Percentiles rank a stretch among this genome's conserved stretches.
Conservation (phyloP, 176 grass and related monocot genomes). For the Triticum monococcum region DNA sequence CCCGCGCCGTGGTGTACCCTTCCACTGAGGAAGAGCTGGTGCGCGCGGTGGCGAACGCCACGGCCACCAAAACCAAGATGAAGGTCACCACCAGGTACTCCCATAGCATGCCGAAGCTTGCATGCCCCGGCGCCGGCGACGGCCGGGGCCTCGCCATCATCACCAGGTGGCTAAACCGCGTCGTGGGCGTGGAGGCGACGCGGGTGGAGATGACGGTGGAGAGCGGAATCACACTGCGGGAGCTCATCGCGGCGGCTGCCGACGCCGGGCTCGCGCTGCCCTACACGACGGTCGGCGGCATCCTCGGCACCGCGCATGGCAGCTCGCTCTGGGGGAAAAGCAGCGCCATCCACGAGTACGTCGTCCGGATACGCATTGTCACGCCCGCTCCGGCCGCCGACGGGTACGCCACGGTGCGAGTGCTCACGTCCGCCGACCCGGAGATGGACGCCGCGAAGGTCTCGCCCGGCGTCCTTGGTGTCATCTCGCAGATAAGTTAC, state of each 20-base stretch:
- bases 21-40: constrained; percentile 56
- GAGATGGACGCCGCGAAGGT: too few species aligned
- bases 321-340: too few species aligned
- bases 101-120: constrained; percentile 22
- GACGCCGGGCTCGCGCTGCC: constrained; percentile 52
- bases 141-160: constrained; percentile 50
- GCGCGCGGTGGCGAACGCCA: neutral
- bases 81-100: constrained; percentile 53
- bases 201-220: constrained; percentile 35
- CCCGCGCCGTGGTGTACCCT: constrained; percentile 37
- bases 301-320: constrained; percentile 46
- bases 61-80: constrained; percentile 40
- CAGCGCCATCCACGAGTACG: too few species aligned
- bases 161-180: constrained; percentile 35
- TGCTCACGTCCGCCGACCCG: too few species aligned
- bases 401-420: too few species aligned
- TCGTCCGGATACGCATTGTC: too few species aligned
- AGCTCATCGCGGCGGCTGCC: constrained; percentile 23
- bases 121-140: constrained; percentile 49
- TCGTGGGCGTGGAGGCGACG: constrained; percentile 19
- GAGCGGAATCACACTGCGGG: constrained; percentile 43
- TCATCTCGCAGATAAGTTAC: too few species aligned
- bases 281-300: constrained; percentile 60
- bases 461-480: too few species aligned
- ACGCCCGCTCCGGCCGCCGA: too few species aligned